Conservation (phyloP, 192 early-diverging fungal genomes). For the Chytriomyces hyalinus region DNA sequence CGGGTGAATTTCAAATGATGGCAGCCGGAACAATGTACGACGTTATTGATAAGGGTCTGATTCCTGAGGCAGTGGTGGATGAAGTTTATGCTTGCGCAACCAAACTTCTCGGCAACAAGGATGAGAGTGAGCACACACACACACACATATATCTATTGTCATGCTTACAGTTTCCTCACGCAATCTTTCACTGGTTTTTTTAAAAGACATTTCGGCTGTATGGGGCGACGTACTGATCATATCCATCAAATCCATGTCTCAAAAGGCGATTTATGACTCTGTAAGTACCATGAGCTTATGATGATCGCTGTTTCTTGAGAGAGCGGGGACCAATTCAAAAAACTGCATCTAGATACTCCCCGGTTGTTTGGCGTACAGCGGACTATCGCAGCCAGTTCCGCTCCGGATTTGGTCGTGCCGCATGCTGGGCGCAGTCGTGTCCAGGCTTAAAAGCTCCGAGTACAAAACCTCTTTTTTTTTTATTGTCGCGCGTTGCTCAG, state of each 20-base stretch:
- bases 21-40: constrained; percentile 28
- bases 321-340: neutral
- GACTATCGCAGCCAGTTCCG: constrained; percentile 52
- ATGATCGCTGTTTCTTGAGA: neutral
- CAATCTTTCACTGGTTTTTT: neutral
- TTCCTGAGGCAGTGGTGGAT: constrained; percentile 30
- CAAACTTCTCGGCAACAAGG: constrained; percentile 45
- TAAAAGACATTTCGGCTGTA: constrained; percentile 38
- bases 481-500: neutral
- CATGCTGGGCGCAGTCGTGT: constrained; percentile 50
- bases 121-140: constrained; percentile 26
- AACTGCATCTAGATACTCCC: constrained; percentile 45
- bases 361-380: constrained; percentile 40
- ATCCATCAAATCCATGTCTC: constrained; percentile 44
- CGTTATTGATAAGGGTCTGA: constrained; percentile 36
- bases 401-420: constrained; percentile 53
- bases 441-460: constrained; percentile 46
- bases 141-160: neutral
- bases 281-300: constrained; percentile 8
- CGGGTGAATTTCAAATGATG: constrained; percentile 4
- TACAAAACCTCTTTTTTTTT: constrained; percentile 4
- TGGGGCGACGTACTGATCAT: constrained; percentile 55
- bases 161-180: neutral
- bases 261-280: constrained; percentile 48
- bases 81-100: constrained; percentile 35